These are phyloP conservation scores for Hirsutella minnesotensis DNA, from an alignment of 2,329 filamentous ascomycete species.

Conservation along the genomic window DNA sequence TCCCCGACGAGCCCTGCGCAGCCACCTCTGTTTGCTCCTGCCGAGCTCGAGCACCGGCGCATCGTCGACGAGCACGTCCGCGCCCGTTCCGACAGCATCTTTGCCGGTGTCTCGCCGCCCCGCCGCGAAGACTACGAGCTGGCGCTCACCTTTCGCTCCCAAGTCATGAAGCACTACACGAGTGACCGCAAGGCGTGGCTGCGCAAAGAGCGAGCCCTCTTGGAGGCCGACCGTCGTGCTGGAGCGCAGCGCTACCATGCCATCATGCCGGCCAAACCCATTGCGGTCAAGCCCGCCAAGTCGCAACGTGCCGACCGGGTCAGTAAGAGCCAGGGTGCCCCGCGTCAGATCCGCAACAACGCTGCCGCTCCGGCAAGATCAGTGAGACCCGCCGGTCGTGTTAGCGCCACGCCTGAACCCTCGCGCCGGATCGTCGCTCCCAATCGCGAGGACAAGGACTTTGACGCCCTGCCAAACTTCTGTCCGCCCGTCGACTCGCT, in stretches of 20 bases:
- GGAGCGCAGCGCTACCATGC: slow-evolving; percentile 24
- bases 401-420: slow-evolving; percentile 37
- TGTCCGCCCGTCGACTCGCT: slow-evolving; percentile 59
- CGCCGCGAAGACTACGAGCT: slow-evolving; percentile 41
- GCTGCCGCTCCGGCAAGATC: slow-evolving; percentile 8
- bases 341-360: slow-evolving; percentile 23
- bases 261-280: slow-evolving; percentile 31
- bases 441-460: slow-evolving; percentile 76
- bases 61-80: slow-evolving; percentile 40
- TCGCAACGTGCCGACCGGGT: slow-evolving; percentile 20
- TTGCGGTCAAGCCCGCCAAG: slow-evolving; percentile 14
- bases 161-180: slow-evolving; percentile 34
- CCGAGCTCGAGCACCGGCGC: slow-evolving; percentile 28
- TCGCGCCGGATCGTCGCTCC: slow-evolving; percentile 43
- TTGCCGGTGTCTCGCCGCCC: slow-evolving; percentile 33
- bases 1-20: slow-evolving; percentile 27
- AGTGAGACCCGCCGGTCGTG: slow-evolving; percentile 18
- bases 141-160: slow-evolving; percentile 38
- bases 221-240: slow-evolving; percentile 35
- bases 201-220: slow-evolving; percentile 35
- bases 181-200: slow-evolving; percentile 36
- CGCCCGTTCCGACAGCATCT: slow-evolving; percentile 28
- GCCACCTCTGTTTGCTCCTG: slow-evolving; percentile 36
- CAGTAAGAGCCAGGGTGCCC: slow-evolving; percentile 18
- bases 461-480: slow-evolving; percentile 56